Conservation (phyloP, 192 early-diverging fungal genomes). For the Podila minutissima region DNA sequence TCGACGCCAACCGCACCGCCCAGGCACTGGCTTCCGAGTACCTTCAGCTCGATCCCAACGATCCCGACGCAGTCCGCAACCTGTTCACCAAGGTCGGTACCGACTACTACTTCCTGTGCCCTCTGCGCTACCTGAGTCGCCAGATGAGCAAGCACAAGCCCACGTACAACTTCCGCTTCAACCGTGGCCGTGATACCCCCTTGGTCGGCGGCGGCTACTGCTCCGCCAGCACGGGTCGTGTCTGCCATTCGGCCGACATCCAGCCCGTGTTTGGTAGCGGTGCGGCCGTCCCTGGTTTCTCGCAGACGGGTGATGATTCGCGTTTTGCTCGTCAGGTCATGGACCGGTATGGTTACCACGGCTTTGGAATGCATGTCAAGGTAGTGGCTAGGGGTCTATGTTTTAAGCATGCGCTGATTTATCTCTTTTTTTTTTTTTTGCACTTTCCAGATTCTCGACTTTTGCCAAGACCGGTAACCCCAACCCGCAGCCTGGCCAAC, state of each 20-base stretch:
- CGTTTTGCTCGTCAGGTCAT: constrained; percentile 51
- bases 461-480: constrained; percentile 56
- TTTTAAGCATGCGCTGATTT: too few relatives aligned
- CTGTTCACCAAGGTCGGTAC: constrained; percentile 10
- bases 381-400: too few relatives aligned
- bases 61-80: constrained; percentile 20
- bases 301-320: constrained; percentile 36
- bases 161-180: constrained; percentile 37
- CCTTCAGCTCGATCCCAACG: constrained; percentile 11
- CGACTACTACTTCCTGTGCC: constrained; percentile 40
- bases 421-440: too few relatives aligned
- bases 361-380: too few relatives aligned
- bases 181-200: constrained; percentile 25
- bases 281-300: constrained; percentile 5
- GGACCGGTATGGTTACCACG: background rate
- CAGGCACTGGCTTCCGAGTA: background rate
- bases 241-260: constrained; percentile 32
- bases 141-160: constrained; percentile 22
- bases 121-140: constrained; percentile 17
- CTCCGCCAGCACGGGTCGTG: constrained; percentile 3
- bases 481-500: constrained; percentile 15
- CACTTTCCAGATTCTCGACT: constrained; percentile 9
- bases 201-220: constrained; percentile 6
- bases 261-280: constrained; percentile 20
- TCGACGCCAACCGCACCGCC: background rate